Conservation (phyloP, 192 early-diverging fungal species). For the Umbelopsis vinacea region DNA sequence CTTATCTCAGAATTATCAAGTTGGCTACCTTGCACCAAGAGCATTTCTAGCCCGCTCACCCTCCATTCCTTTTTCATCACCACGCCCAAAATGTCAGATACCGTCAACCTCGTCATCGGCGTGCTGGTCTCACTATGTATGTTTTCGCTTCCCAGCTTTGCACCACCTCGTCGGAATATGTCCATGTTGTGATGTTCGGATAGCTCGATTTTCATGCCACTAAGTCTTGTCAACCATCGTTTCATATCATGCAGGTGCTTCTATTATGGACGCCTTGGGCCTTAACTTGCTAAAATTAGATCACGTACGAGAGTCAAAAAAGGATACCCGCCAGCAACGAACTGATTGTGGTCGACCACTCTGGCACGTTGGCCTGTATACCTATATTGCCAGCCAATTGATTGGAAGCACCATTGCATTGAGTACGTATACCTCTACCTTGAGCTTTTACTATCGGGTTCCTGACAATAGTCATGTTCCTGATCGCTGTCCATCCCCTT, state of each 20-base stretch:
- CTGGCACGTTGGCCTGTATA: constrained; percentile 54
- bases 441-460: neutral
- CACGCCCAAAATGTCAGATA: neutral
- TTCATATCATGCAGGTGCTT: constrained; percentile 25
- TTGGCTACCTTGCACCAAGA: neutral
- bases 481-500: too few relatives aligned
- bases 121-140: constrained; percentile 39
- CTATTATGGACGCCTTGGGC: constrained; percentile 54
- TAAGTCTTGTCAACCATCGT: neutral
- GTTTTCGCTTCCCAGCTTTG: neutral
- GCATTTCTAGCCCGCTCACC: neutral
- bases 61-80: constrained; percentile 1
- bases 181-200: neutral
- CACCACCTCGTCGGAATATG: neutral
- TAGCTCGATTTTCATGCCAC: neutral
- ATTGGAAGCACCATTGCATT: constrained; percentile 53
- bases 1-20: neutral
- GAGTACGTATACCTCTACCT: constrained; percentile 37
- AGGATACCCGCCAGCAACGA: constrained; percentile 36
- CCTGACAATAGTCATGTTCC: too few relatives aligned
- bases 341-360: constrained; percentile 53
- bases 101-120: constrained; percentile 36
- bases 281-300: constrained; percentile 56
- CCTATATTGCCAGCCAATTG: constrained; percentile 47
- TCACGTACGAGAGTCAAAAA: constrained; percentile 47